Evolutionary conservation across 805 yeast species (phyloP), one percentile per base, ranked within the genome.

Genomic region (Ogataea glucozyma): DNA sequence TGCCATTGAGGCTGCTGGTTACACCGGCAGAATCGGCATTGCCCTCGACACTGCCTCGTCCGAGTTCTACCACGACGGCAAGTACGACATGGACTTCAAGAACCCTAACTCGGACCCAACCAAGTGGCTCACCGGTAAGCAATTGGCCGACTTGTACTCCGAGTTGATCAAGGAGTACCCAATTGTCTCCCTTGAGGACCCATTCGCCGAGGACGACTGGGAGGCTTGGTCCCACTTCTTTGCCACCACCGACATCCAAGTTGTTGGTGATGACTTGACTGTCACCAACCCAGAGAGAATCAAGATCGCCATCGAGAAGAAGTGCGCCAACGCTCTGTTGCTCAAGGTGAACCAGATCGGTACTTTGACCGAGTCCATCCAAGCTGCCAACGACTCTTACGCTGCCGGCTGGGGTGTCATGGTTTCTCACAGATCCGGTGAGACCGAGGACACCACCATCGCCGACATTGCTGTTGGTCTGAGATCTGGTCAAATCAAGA

Each of bases 351-450:
- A 91, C 90, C 99, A 91, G 81, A 91, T 91, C 62, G 99, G 99
- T 80, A 76, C 97, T 58, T 76, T 91, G 63, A 71, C 95, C 61
- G 99, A 91, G 81, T 88, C 98, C 55, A 89, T 91, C 75, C 79
- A 88, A 72, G 97, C 98, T 66, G 97, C 98, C 65, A 75, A 86
- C 71, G 93, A 86, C 73, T 87, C 98, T 47, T 90, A 81, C 76
- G 83, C 81, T 56, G 97, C 97, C 55, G 88, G 88, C 68, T 91
- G 99, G 99, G 97, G 97, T 81, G 97, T 90, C 69, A 90, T 91
- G 97, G 98, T 93, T 64, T 90, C 97, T 66, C 99, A 91, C 88
- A 89, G 99, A 84, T 90, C 97, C 62, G 99, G 99, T 78, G 99
- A 91, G 82, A 90, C 97, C 59, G 99, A 93, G 79, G 99, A 93